A percentile compares a stretch with the other conserved stretches of the same genome.
These are phyloP conservation scores for Fraxinus latifolia DNA, from an alignment of 305 asterid species.

Conservation along the genomic window DNA sequence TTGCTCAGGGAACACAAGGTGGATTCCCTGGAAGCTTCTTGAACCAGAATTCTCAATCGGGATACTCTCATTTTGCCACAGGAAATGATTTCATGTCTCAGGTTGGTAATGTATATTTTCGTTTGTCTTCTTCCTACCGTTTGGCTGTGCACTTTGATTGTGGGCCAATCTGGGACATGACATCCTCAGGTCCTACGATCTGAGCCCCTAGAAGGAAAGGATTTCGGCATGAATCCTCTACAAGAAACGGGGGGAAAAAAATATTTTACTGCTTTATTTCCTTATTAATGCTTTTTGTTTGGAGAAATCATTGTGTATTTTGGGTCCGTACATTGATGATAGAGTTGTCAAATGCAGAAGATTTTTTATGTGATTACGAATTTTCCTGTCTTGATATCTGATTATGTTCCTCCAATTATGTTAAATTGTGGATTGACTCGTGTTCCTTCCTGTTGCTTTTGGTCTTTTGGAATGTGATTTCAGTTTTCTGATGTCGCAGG, in stretches of 20 bases:
- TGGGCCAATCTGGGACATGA: not conserved
- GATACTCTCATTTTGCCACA: constrained; percentile 80
- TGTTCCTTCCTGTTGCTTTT: constrained; percentile 12
- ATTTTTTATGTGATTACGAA: not conserved
- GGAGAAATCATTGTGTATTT: not conserved
- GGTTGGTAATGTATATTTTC: constrained; percentile 40
- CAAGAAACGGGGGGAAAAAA: not conserved
- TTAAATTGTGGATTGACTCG: not conserved
- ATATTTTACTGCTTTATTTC: not conserved
- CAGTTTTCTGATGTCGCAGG: constrained; percentile 44
- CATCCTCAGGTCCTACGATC: not conserved
- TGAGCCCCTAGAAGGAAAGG: not conserved
- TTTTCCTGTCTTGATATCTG: not conserved
- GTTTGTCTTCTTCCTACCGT: not conserved
- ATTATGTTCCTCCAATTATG: constrained; percentile 11
- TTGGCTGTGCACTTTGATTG: not conserved
- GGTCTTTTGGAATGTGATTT: constrained; percentile 9
- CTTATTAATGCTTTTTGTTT: not conserved
- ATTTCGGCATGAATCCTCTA: not conserved
- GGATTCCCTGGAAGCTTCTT: constrained; percentile 80
- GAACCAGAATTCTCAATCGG: constrained; percentile 89
- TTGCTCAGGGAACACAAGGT: constrained; percentile 79
- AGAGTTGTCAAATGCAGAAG: constrained; percentile 1
- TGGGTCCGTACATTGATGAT: not conserved
- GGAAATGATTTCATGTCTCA: constrained; percentile 99